These are phyloP conservation scores for Suillus variegatus DNA, from an alignment of 768 basidiomycete species.

Conservation along the genomic window DNA sequence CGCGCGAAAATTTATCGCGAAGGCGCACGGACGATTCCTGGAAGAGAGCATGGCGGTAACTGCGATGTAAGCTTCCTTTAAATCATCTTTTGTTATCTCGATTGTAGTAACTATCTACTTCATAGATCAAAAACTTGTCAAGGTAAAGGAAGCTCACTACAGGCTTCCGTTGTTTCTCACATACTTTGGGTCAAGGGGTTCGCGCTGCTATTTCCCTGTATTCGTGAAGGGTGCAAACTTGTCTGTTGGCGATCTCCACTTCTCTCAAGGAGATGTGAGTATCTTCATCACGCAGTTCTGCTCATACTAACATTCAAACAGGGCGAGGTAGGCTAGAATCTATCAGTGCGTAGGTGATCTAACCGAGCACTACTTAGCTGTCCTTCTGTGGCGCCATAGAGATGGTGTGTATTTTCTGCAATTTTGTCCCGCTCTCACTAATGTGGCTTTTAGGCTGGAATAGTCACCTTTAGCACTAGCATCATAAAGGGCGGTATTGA, in stretches of 20 bases:
- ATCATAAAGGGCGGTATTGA: slow-evolving; percentile 75
- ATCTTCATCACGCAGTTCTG: not conserved
- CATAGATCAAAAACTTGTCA: slow-evolving; percentile 76
- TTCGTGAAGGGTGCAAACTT: slow-evolving; percentile 76
- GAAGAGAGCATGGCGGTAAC: slow-evolving; percentile 80
- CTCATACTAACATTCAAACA: slow-evolving; percentile 22
- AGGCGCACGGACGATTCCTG: slow-evolving; percentile 75
- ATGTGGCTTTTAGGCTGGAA: slow-evolving; percentile 50
- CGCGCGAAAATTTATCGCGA: slow-evolving; percentile 57
- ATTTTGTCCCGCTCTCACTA: not conserved
- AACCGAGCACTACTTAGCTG: slow-evolving; percentile 38
- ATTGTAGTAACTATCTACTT: slow-evolving; percentile 5
- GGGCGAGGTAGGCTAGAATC: slow-evolving; percentile 51
- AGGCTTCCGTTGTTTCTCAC: not conserved
- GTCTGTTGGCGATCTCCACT: slow-evolving; percentile 78
- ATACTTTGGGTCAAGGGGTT: slow-evolving; percentile 43
- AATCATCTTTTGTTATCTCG: not conserved
- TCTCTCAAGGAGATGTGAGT: slow-evolving; percentile 73
- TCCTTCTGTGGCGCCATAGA: slow-evolving; percentile 80
- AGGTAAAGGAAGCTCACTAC: slow-evolving; percentile 32
- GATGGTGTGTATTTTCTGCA: slow-evolving; percentile 48
- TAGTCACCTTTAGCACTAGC: slow-evolving; percentile 70
- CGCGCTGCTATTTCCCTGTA: slow-evolving; percentile 76
- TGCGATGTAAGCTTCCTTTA: slow-evolving; percentile 52
- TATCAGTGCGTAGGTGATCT: not conserved